Conservation (phyloP, 140 eudicot species). For the Ambrosia hybrid region DNA sequence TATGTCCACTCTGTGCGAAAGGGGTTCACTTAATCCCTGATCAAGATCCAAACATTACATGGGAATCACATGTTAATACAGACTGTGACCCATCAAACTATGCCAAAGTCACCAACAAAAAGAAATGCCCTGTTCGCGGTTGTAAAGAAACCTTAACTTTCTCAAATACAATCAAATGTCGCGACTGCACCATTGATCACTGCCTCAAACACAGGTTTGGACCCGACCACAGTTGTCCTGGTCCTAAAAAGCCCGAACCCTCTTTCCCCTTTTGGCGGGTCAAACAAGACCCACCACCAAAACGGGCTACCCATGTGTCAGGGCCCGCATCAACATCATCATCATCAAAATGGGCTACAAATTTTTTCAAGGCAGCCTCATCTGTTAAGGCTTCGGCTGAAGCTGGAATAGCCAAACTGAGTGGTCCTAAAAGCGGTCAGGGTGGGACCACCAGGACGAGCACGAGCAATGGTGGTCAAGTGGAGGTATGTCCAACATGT, state of each 20-base stretch:
- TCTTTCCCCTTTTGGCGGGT: conserved; percentile 57
- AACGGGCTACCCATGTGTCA: conserved; percentile 30
- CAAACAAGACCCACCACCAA: conserved; percentile 47
- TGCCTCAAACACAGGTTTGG: conserved; percentile 94
- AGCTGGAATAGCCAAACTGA: conserved; percentile 51
- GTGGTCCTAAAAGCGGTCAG: conserved; percentile 34
- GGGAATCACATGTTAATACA: conserved; percentile 91
- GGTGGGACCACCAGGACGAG: conserved; percentile 16
- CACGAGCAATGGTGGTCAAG: conserved; percentile 37
- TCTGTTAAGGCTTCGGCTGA: conserved; percentile 50
- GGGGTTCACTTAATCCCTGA: conserved; percentile 84
- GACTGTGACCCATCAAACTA: conserved; percentile 96
- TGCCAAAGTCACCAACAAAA: conserved; percentile 76
- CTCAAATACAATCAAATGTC: conserved; percentile 76
- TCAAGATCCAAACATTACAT: conserved; percentile 89
- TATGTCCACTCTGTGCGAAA: conserved; percentile 96
- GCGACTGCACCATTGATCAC: conserved; percentile 77
- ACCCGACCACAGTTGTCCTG: conserved; percentile 88
- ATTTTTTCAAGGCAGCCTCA: conserved; percentile 61
- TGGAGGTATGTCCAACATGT: conserved; percentile 79
- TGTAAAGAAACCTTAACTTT: conserved; percentile 81
- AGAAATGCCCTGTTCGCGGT: conserved; percentile 74
- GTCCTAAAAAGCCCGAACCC: conserved; percentile 75
- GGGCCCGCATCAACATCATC: conserved; percentile 19
- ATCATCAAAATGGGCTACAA: conserved; percentile 63